Evolutionary conservation across 2,329 filamentous ascomycete genomes (phyloP).

Genomic region (Pseudogymnoascus sp.): DNA sequence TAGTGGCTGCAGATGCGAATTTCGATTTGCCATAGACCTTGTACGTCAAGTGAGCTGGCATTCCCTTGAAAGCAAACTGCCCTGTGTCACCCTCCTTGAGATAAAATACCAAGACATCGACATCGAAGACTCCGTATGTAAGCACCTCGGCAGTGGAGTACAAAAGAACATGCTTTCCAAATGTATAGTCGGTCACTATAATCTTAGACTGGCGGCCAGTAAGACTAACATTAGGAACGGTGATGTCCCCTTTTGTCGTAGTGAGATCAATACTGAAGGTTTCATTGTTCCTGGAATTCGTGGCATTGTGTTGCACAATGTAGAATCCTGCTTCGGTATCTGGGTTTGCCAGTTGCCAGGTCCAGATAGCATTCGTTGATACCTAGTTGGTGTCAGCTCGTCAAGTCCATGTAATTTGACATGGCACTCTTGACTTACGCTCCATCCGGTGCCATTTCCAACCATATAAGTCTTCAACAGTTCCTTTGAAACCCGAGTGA

Average conservation of each 20-base stretch:
- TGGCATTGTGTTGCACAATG: slow-evolving; percentile 38
- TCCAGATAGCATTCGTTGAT: slow-evolving; percentile 35
- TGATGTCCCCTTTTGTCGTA: slow-evolving; percentile 38
- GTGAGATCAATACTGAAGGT: slow-evolving; percentile 39
- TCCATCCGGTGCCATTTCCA: slow-evolving; percentile 45
- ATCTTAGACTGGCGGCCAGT: slow-evolving; percentile 46
- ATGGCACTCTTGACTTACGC: slow-evolving; percentile 20
- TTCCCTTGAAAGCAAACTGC: slow-evolving; percentile 40
- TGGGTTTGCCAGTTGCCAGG: slow-evolving; percentile 44
- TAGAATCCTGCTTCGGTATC: slow-evolving; percentile 43
- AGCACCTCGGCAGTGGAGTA: slow-evolving; percentile 45
- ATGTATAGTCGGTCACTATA: slow-evolving; percentile 42
- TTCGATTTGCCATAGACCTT: slow-evolving; percentile 34
- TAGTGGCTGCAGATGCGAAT: slow-evolving; percentile 27
- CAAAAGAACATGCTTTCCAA: slow-evolving; percentile 39
- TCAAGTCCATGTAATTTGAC: not conserved
- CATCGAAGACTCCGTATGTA: slow-evolving; percentile 38
- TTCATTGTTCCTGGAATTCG: slow-evolving; percentile 36
- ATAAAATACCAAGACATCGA: slow-evolving; percentile 41
- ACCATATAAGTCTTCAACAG: slow-evolving; percentile 44
- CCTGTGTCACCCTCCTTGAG: slow-evolving; percentile 40
- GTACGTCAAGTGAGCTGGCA: slow-evolving; percentile 31
- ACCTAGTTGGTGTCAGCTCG: slow-evolving; percentile 20
- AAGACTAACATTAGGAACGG: slow-evolving; percentile 39
- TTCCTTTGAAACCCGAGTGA: slow-evolving; percentile 42